Base-by-base conservation (phyloP, 192 early-diverging fungal species). In the Mortierella alpina region DNA sequence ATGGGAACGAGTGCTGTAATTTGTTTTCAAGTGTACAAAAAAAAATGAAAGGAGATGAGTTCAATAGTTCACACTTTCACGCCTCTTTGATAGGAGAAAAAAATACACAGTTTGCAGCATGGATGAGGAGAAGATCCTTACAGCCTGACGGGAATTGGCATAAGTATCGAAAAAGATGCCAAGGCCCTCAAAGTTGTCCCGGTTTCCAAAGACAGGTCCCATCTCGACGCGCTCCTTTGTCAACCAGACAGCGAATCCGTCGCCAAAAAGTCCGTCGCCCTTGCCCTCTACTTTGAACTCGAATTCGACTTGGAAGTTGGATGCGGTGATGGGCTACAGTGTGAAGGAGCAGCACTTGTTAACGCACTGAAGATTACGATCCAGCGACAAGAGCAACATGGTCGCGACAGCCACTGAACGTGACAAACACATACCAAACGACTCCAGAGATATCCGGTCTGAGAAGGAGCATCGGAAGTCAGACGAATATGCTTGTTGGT, bases 141-240 rank as follows among this genome's bases (percentile, higher is more conserved):
- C 87, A 47, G 78, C 62, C 39, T 83, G 76, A 66, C 91, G 81
- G 63, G 91, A 85, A 78, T 98, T 98, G 52, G 93, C 87, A 75
- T 98, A 99, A 9, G 96, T 98, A 85, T 99, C 98, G 76, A 99
- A 98, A 74, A 99, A 96, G 63, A 99, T 82, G 22, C 97, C 98
- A 39, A 99, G 83, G 0, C 98, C 98, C 44, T 90, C 89, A 82
- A 99, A 99, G 56, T 91, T 81, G 79, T 98, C 95, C 41, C 86
- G 74, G 76, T 85, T 91, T 13, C 97, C 97, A 91, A 98, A 97
- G 52, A 98, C 96, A 41, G 94, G 92, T 0, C 97, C 97, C 50
- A 79, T 55, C 6, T 70, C 74, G 15, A 79, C 85, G 49, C 92
- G 86, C 50, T 97, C 90, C 67, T 89, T 88, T 18, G 96, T 93